phyloP scores from a whole-genome alignment of 2,329 filamentous ascomycete species.

The Penicillium expansum region DNA sequence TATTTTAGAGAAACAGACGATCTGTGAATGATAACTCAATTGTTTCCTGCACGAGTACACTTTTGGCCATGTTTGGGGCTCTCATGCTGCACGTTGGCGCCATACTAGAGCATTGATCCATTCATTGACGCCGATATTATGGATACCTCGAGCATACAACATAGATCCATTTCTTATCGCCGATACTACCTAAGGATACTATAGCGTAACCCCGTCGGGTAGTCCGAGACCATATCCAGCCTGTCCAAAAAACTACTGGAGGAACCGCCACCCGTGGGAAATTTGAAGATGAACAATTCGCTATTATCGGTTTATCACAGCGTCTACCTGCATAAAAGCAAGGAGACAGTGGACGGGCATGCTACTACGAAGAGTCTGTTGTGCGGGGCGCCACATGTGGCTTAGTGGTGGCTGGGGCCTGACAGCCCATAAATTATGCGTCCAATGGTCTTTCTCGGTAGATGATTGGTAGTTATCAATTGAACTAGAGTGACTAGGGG shows the following conservation, averaged over 20 bases:
- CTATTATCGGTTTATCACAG: constrained; percentile 4
- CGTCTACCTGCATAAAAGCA: neutral
- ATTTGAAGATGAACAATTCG: neutral
- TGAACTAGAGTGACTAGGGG: neutral
- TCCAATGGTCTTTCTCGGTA: neutral
- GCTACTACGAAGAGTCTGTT: constrained; percentile 6
- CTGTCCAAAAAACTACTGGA: neutral
- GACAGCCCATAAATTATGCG: neutral
- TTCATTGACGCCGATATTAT: neutral
- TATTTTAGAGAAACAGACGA: constrained; percentile 16
- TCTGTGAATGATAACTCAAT: constrained; percentile 20
- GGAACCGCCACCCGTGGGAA: neutral
- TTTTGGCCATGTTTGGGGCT: constrained; percentile 14
- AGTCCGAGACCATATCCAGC: neutral
- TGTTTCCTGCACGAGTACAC: constrained; percentile 15
- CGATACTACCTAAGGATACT: neutral
- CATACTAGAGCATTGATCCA: neutral
- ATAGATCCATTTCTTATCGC: neutral
- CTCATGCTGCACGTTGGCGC: neutral
- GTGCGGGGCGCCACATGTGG: constrained; percentile 21
- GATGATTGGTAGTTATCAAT: neutral
- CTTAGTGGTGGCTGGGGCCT: constrained; percentile 19
- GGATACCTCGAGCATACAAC: neutral
- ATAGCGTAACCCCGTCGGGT: neutral
- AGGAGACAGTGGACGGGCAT: neutral